Conservation (phyloP, 2,329 filamentous ascomycete genomes). For the Trichoderma koningii region DNA sequence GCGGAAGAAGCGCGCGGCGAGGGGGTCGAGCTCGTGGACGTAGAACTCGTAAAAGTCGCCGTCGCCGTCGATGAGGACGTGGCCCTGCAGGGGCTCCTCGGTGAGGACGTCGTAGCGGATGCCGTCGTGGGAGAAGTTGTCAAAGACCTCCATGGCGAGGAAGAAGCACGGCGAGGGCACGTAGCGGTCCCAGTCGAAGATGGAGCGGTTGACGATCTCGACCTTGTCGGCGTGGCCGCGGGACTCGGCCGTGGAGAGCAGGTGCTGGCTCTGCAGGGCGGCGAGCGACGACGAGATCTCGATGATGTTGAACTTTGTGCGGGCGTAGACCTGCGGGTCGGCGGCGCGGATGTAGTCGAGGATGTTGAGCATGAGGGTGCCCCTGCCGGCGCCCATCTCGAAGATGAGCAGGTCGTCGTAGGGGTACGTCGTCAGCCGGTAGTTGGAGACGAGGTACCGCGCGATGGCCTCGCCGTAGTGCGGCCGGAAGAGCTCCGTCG, state of each 20-base stretch:
- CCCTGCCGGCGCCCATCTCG: constrained; percentile 97
- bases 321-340: constrained; percentile 88
- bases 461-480: constrained; percentile 97
- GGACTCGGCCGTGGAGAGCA: constrained; percentile 65
- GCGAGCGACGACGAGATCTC: constrained; percentile 88
- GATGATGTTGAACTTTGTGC: constrained; percentile 92
- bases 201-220: constrained; percentile 90
- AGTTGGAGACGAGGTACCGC: constrained; percentile 94
- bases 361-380: constrained; percentile 97
- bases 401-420: constrained; percentile 98
- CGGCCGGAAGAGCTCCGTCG: constrained; percentile 93
- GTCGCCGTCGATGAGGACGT: constrained; percentile 78
- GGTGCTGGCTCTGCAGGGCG: constrained; percentile 70
- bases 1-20: constrained; percentile 78
- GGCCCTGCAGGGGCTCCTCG: constrained; percentile 81
- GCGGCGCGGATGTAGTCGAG: constrained; percentile 91
- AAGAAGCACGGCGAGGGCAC: constrained; percentile 97
- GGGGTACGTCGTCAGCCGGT: constrained; percentile 89
- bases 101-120: constrained; percentile 86
- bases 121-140: constrained; percentile 95
- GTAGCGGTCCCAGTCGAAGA: constrained; percentile 89
- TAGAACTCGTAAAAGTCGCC: constrained; percentile 98
- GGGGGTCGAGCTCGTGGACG: constrained; percentile 74
- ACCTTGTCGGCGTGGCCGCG: constrained; percentile 81
- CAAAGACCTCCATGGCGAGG: constrained; percentile 95